Evolutionary conservation across 2,329 filamentous ascomycete genomes (phyloP), one percentile per base, ranked within the genome.

Genomic region (Aspergillus awamori): DNA sequence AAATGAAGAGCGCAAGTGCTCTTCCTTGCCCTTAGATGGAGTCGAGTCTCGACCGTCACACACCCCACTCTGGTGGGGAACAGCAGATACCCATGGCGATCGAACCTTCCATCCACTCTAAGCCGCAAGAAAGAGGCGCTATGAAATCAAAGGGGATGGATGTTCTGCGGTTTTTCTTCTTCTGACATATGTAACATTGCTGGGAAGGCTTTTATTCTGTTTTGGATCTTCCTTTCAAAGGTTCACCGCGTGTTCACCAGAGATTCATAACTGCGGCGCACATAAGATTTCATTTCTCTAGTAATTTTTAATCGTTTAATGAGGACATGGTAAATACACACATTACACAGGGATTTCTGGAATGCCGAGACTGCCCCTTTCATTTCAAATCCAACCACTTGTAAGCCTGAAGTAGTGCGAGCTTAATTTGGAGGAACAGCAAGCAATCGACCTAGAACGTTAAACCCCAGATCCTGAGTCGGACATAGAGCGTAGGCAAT

Each of bases 1-100:
- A 76, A 76, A 64, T 36, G 43, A 58, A 48, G 24, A 33, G n/a
- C 20, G 13, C 36, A 28, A 55, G 33, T 43, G 17, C 26, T 22
- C 10, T 28, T n/a, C 28, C 36, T n/a, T 22, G 8, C 17, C 7
- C 39, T 17, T 57, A 26, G 17, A 53, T 24, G 53, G 28, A 8
- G 26, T 22, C 10, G 36, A 38, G 43, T 51, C 45, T 52, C 52
- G 47, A 33, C 22, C 39, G 39, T 26, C 24, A 33, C 28, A 26
- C 45, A 43, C 39, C 24, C 45, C 47, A 49, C 20, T 6, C 10
- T 28, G 15, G n/a, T 51, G 17, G 41, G 28, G 26, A 20, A 38
- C 8, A 57, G 28, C 54, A 49, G 43, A 57, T 49, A 36, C 54
- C 36, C 41, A 38, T 49, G 54, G 54, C 17, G 47, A 51, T 51